Percentiles rank a stretch among this genome's conserved stretches.
Evolutionary conservation across 2,329 filamentous ascomycete genomes (phyloP).

Genomic region (Penicillium fuscoglaucum): DNA sequence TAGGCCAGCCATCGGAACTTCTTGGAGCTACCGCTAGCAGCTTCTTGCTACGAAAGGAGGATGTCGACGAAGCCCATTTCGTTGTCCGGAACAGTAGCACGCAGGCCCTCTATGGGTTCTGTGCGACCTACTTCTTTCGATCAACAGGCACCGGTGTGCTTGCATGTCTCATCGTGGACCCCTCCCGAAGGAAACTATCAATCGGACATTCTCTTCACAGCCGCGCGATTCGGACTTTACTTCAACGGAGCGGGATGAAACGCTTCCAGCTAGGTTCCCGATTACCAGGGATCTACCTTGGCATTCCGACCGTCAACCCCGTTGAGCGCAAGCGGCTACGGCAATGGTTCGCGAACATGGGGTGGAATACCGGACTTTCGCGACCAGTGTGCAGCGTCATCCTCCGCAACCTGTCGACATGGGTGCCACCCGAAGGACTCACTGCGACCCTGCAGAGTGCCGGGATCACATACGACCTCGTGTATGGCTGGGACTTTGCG

Average conservation of each 20-base stretch:
- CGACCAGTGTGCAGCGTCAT: constrained; percentile 69
- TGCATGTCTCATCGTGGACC: constrained; percentile 86
- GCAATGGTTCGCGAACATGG: constrained; percentile 86
- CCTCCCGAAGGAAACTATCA: constrained; percentile 78
- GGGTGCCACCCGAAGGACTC: constrained; percentile 75
- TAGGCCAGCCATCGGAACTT: constrained; percentile 68
- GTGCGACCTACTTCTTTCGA: constrained; percentile 79
- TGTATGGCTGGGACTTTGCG: constrained; percentile 75
- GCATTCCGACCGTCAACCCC: constrained; percentile 70
- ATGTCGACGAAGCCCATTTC: constrained; percentile 79
- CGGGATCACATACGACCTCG: constrained; percentile 77
- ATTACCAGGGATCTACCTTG: constrained; percentile 82
- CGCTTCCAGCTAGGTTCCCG: constrained; percentile 78
- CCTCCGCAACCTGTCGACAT: constrained; percentile 69
- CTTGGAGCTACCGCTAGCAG: constrained; percentile 68
- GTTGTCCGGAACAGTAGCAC: constrained; percentile 94
- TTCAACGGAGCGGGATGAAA: constrained; percentile 70
- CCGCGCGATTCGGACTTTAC: constrained; percentile 73
- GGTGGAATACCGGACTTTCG: constrained; percentile 74
- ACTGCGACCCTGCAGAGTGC: constrained; percentile 70
- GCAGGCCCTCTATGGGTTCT: constrained; percentile 86
- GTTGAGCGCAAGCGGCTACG: constrained; percentile 61
- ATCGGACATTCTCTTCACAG: constrained; percentile 89
- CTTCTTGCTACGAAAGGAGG: constrained; percentile 70
- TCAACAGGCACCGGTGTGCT: constrained; percentile 72